Evolutionary conservation across 2,329 filamentous ascomycete species (phyloP).

Genomic region (Cladosporium sp.): DNA sequence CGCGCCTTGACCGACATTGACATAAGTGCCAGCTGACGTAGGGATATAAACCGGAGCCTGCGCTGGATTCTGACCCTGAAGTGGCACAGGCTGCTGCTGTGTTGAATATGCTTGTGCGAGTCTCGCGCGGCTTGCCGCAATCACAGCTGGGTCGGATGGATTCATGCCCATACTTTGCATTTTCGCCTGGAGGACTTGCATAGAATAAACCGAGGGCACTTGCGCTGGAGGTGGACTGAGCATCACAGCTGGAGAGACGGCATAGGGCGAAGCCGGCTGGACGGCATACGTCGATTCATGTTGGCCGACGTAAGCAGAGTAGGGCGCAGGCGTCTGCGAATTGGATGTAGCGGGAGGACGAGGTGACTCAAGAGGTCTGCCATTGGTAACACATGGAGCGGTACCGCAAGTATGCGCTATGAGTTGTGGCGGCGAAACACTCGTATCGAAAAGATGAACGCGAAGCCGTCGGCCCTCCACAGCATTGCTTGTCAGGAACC

Average conservation of each 20-base stretch:
- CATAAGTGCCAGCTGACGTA: slow-evolving; percentile 18
- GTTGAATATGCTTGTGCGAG: not conserved
- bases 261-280: not conserved
- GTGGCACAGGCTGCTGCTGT: not conserved
- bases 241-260: not conserved
- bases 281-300: not conserved
- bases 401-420: slow-evolving; percentile 1
- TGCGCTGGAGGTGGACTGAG: not conserved
- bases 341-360: not conserved
- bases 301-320: not conserved
- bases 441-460: slow-evolving; percentile 27
- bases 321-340: not conserved
- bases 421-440: slow-evolving; percentile 6
- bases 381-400: not conserved
- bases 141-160: not conserved
- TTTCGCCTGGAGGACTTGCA: not conserved
- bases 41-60: slow-evolving; percentile 14
- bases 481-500: slow-evolving; percentile 20
- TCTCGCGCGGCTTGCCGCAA: not conserved
- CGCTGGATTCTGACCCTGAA: not conserved
- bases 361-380: not conserved
- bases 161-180: slow-evolving; percentile 2
- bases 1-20: slow-evolving; percentile 22
- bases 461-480: slow-evolving; percentile 19
- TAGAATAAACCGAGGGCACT: not conserved